Evolutionary conservation across 805 yeast genomes (phyloP), one percentile per base, ranked within the genome.

Genomic region (Gaillardinia entomophila): DNA sequence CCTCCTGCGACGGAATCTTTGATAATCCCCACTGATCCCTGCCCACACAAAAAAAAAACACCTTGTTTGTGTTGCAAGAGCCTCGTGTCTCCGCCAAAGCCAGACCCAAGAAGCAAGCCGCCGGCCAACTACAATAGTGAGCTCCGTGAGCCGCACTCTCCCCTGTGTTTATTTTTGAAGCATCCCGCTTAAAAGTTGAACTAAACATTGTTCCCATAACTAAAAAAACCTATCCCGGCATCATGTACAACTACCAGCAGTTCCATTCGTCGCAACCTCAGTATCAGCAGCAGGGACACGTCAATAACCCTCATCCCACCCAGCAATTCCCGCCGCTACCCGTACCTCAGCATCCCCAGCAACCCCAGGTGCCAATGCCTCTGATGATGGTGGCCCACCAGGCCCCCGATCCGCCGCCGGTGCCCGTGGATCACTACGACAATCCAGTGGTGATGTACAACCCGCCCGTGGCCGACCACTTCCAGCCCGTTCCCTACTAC

Each of bases 401-500:
- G 26, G 25, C 25, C 32, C 14, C 29, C 8, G 14, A 28, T 16
- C 34, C 24, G 30, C 24, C 33, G 12, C 17, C 24, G 15, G 18
- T 16, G 5, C n/a, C 24, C 13, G 19, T 10, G 26, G 16, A 16
- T 16, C 27, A 14, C 4, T 26, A 17, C 18, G 26, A 14, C 15
- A 16, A 24, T 14, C 15, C 25, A 12, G 12, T 27, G 16, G 18
- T 33, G 12, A 32, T 29, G 19, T 18, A 17, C 24, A 30, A 20
- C 29, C 30, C 26, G 28, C 14, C 11, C 27, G n/a, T 33, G 12
- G 27, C 27, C 24, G 30, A 19, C 36, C 35, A 38, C 13, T 34
- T 37, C 31, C 42, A 40, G 26, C 42, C 42, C 3, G 26, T 28
- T 6, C 27, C 36, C 14, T 13, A 27, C 28, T 30, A 30, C n/a